Conservation (phyloP, 345 rosid species). For the Eucalyptus curtisii region DNA sequence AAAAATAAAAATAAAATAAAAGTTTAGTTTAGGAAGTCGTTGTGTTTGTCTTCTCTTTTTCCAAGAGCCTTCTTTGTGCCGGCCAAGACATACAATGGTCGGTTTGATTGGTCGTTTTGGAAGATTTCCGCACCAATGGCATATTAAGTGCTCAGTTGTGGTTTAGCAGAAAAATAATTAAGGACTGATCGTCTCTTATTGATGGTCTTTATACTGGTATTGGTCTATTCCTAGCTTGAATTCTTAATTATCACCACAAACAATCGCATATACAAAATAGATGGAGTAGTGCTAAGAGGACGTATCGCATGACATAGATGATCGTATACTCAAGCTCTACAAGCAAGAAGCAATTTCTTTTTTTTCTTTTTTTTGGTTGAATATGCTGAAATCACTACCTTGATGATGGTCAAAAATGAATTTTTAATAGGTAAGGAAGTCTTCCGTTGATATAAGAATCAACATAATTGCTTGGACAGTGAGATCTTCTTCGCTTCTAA, state of each 20-base stretch:
- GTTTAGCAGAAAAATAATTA: neutral
- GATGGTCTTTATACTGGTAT: neutral
- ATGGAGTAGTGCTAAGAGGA: neutral
- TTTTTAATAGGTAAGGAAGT: neutral
- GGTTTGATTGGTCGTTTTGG: neutral
- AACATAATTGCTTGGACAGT: neutral
- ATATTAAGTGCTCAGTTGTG: neutral
- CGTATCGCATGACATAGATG: neutral
- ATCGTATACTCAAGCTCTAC: neutral
- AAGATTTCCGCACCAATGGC: neutral
- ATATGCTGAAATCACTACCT: neutral
- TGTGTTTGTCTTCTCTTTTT: neutral
- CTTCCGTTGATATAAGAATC: neutral
- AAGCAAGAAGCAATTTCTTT: rapidly evolving
- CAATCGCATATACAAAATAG: neutral
- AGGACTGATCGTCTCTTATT: neutral
- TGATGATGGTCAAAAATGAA: neutral
- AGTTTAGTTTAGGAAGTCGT: neutral
- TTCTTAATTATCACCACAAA: neutral
- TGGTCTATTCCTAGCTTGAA: neutral
- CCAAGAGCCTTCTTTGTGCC: neutral
- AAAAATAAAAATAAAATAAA: too few relatives aligned
- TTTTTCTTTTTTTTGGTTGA: too few relatives aligned
- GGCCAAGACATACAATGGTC: neutral
- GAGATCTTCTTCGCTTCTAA: neutral